Evolutionary conservation across 352 stramenopile genomes (phyloP), one percentile per base, ranked within the genome.

Genomic region (Phytophthora lateralis): DNA sequence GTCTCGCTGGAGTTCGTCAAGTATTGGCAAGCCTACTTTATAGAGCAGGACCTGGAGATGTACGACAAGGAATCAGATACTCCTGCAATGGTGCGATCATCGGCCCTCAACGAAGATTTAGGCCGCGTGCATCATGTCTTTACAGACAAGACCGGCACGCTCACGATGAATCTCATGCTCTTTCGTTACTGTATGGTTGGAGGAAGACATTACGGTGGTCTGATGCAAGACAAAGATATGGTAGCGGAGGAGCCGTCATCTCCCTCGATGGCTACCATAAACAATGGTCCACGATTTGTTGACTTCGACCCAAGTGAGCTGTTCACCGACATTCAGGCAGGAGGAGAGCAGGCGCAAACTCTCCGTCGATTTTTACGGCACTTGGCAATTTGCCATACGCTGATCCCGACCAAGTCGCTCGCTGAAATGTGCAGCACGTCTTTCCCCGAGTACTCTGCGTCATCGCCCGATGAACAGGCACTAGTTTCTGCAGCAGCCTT

Each of bases 1-100:
- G 96, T 99, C 6, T 98, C 96, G 18, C 78, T 99, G 20, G 94
- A 98, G 72, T 93, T 99, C 27, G 91, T 98, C 42, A 98, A 98
- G 60, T 97, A 98, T 56, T 95, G 88, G 74, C 94, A 98, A 73
- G 89, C 95, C 41, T 91, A 97, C 43, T 98, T 98, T 65, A 95
- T 99, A 41, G 85, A 97, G 45, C 90, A 91, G 55, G 86, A 97
- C 45, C 51, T 97, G 12, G 76, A 93, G 24, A 97, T 98, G 88
- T 97, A 97, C 55, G 88, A 99, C 60, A 78, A 83, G 34, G 71
- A 80, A 32, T 97, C 88, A 0, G 88, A 98, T 63, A 98, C 80
- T 9, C 87, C 82, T 15, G 82, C 82, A 11, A 82, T 90, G 52
- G 87, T 95, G 27, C 82, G 85, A 30, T 89, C 86, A 9, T 92